Percentiles rank a stretch among this genome's conserved stretches.
Evolutionary conservation across 352 stramenopile genomes (phyloP).

Genomic region (Phytopythium chamaehyphon): DNA sequence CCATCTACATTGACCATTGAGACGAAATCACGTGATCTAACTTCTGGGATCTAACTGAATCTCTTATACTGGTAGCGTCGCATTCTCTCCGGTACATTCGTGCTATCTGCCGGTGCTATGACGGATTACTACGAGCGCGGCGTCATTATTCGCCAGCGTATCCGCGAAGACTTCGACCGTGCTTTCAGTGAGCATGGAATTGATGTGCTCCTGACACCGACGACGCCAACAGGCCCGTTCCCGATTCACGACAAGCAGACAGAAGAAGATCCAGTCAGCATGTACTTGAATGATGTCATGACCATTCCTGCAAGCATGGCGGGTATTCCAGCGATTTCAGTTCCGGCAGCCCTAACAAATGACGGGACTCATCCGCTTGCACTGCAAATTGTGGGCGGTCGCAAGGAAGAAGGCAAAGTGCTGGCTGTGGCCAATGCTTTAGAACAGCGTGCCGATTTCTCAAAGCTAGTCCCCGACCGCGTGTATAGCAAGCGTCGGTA

Average conservation of each 20-base stretch:
- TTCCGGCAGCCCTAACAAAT: constrained; percentile 63
- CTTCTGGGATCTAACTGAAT: no score
- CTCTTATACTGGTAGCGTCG: constrained; percentile 43
- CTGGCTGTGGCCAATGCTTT: constrained; percentile 61
- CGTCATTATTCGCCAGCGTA: constrained; percentile 70
- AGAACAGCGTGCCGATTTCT: constrained; percentile 53
- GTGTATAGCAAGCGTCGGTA: constrained; percentile 41
- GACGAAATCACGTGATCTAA: no score
- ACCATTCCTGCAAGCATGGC: constrained; percentile 89
- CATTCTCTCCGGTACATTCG: constrained; percentile 89
- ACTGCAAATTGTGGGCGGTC: constrained; percentile 73
- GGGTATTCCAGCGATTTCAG: constrained; percentile 78
- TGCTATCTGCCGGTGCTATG: constrained; percentile 84
- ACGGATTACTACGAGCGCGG: constrained; percentile 90
- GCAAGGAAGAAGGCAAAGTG: constrained; percentile 55
- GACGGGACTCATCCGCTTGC: constrained; percentile 60
- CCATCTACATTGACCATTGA: background rate
- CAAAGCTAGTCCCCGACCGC: constrained; percentile 33
- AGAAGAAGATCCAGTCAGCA: constrained; percentile 67
- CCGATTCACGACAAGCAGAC: constrained; percentile 44
- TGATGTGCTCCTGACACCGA: constrained; percentile 86
- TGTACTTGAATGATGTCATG: constrained; percentile 93
- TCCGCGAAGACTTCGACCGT: constrained; percentile 71
- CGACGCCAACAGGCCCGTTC: constrained; percentile 82
- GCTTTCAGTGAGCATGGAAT: constrained; percentile 51